These are phyloP conservation scores for Pezicula neosporulosa DNA, from an alignment of 2,329 filamentous ascomycete species.

Conservation along the genomic window DNA sequence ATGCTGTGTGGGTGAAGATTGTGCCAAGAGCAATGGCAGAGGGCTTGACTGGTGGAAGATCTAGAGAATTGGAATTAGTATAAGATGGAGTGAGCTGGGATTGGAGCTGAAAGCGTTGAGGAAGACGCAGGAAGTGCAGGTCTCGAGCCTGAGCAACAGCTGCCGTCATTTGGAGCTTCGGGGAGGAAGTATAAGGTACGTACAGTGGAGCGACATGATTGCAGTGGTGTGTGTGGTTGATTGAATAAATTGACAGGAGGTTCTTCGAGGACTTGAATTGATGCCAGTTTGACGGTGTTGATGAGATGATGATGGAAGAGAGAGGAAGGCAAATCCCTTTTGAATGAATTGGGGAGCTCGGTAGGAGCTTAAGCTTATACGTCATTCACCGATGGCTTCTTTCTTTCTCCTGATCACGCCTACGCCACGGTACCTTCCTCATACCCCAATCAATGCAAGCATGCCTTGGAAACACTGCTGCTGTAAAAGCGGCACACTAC, in stretches of 20 bases:
- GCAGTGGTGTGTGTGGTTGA: constrained; percentile 17
- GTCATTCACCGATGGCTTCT: not conserved
- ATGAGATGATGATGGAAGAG: constrained; percentile 2
- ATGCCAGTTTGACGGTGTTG: constrained; percentile 16
- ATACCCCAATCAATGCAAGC: not conserved
- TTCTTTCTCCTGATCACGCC: not conserved
- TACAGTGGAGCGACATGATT: constrained; percentile 29
- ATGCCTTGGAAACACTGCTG: not conserved
- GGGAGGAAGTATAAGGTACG: constrained; percentile 7
- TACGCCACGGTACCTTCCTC: not conserved
- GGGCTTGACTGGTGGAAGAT: constrained; percentile 86
- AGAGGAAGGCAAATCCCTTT: not conserved
- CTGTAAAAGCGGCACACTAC: no score
- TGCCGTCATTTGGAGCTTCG: not conserved
- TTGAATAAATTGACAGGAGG: constrained; percentile 18
- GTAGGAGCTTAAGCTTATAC: not conserved
- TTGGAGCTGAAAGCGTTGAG: not conserved
- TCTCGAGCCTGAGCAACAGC: not conserved
- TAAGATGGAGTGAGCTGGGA: not conserved
- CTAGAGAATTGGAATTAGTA: constrained; percentile 15
- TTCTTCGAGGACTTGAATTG: constrained; percentile 22
- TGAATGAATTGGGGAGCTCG: not conserved
- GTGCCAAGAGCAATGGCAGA: constrained; percentile 96
- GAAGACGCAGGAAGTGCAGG: not conserved
- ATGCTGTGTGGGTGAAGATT: constrained; percentile 89